Base-by-base conservation (phyloP, 805 yeast genomes). In the Starmerella floris region DNA sequence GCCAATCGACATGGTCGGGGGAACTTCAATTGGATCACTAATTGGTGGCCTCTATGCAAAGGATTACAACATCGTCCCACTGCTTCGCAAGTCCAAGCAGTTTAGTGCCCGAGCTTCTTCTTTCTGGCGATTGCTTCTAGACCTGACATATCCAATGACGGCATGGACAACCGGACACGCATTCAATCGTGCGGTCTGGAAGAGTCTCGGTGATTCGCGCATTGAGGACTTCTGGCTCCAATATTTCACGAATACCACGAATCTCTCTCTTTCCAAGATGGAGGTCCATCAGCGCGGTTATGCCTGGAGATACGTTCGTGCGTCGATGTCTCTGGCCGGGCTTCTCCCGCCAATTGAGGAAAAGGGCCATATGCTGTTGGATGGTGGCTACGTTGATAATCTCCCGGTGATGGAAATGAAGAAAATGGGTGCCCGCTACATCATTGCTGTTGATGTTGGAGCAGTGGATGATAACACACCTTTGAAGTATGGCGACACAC, bases 101-200 rank as follows among this genome's bases (percentile, higher is more conserved):
- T 88, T 88, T 62, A 72, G 94, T 2, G 79, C 77, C 13, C 69
- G 97, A 53, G 67, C 88, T 48, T 74, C 88, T 0, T 80, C 94
- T 2, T 46, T 81, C 3, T 88, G 98, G 98, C 68, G 96, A 53
- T 74, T 81, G 56, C 46, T 79, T 2, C 62, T 82, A 25, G 98
- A 88, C 58, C 62, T 91, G 53, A 88, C 98, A 0, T 81, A 87
- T 60, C 98, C 98, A 0, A 77, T 83, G 1, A 85, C 95, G 0
- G 80, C 96, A 0, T 88, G 93, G 57, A 82, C 94, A 10, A 91
- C 98, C 1, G 98, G 98, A 1, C 95, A 91, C 61, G 97, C 85
- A 60, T 88, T 88, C 62, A 88, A 88, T 60, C 69, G 97, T 51
- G 97, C 98, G 39, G 75, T 88, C n/a, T 91, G 96, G 95, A 88